Conservation (phyloP, 164 flowering plant species). For the Vitis rupestris region DNA sequence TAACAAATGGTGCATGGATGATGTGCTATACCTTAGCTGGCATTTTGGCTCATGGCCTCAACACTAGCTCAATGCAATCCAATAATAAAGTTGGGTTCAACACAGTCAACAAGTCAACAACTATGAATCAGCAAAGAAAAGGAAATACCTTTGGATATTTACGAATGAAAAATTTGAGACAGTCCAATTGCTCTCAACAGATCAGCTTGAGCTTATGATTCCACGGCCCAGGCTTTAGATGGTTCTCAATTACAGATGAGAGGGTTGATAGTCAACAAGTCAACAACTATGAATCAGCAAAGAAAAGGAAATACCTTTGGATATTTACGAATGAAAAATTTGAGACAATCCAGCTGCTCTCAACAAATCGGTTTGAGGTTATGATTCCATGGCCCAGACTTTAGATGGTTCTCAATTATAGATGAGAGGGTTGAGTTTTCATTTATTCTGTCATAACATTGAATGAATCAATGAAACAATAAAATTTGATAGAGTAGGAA, state of each 20-base stretch:
- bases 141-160: too few relatives aligned
- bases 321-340: conserved; percentile 61
- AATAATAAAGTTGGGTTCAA: neutral
- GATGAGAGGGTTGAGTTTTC: conserved; percentile 54
- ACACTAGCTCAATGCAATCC: neutral
- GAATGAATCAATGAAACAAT: conserved; percentile 5
- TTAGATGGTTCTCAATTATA: conserved; percentile 66
- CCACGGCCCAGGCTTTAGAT: too few relatives aligned
- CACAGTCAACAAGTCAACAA: neutral
- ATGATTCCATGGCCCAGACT: conserved; percentile 69
- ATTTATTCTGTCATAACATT: conserved; percentile 46
- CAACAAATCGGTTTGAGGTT: conserved; percentile 56
- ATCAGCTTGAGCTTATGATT: too few relatives aligned
- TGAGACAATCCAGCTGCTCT: conserved; percentile 56
- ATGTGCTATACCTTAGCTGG: too few relatives aligned
- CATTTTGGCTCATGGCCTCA: neutral
- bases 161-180: too few relatives aligned
- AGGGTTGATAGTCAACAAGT: too few relatives aligned
- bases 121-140: too few relatives aligned
- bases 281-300: neutral
- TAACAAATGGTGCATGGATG: too few relatives aligned
- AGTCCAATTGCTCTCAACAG: too few relatives aligned
- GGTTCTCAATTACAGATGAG: too few relatives aligned
- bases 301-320: conserved; percentile 50
- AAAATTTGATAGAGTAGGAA: neutral